phyloP scores from a whole-genome alignment of 2,329 filamentous ascomycete genomes.

The Phoma sp. region DNA sequence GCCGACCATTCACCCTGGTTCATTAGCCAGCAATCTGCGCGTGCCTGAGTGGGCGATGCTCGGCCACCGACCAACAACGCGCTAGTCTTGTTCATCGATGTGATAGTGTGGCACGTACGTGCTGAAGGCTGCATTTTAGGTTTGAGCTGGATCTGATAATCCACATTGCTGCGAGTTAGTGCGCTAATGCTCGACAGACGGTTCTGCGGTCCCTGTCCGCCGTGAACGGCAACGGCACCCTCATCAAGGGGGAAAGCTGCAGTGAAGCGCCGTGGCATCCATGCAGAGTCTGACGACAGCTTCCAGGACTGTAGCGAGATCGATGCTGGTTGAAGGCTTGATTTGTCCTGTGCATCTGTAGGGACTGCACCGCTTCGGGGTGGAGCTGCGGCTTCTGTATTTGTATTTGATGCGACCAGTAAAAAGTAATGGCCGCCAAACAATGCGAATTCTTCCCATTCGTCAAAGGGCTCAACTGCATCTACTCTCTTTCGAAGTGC shows the following conservation, averaged over 20 bases:
- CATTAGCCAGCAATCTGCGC: slow-evolving; percentile 79
- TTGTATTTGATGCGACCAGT: slow-evolving; percentile 66
- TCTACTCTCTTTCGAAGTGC: slow-evolving; percentile 70
- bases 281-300: slow-evolving; percentile 12
- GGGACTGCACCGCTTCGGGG: not conserved
- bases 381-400: slow-evolving; percentile 17
- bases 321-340: slow-evolving; percentile 13
- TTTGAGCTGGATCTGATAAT: slow-evolving; percentile 25
- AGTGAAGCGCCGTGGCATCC: slow-evolving; percentile 49
- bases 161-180: slow-evolving; percentile 28
- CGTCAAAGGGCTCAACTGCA: slow-evolving; percentile 82
- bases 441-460: slow-evolving; percentile 93
- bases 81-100: slow-evolving; percentile 65
- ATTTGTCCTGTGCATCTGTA: not conserved
- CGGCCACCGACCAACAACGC: slow-evolving; percentile 78
- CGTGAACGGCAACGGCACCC: slow-evolving; percentile 50
- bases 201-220: slow-evolving; percentile 57
- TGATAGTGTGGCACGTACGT: slow-evolving; percentile 78
- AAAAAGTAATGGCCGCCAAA: slow-evolving; percentile 87
- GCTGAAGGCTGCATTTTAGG: slow-evolving; percentile 48
- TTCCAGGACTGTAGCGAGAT: slow-evolving; percentile 27
- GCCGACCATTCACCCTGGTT: slow-evolving; percentile 69
- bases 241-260: slow-evolving; percentile 44
- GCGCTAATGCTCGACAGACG: slow-evolving; percentile 57
- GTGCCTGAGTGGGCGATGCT: slow-evolving; percentile 73